Percentiles rank a stretch among this genome's conserved stretches.
Conservation (phyloP, 805 yeast genomes). For the Candida mattraensis region DNA sequence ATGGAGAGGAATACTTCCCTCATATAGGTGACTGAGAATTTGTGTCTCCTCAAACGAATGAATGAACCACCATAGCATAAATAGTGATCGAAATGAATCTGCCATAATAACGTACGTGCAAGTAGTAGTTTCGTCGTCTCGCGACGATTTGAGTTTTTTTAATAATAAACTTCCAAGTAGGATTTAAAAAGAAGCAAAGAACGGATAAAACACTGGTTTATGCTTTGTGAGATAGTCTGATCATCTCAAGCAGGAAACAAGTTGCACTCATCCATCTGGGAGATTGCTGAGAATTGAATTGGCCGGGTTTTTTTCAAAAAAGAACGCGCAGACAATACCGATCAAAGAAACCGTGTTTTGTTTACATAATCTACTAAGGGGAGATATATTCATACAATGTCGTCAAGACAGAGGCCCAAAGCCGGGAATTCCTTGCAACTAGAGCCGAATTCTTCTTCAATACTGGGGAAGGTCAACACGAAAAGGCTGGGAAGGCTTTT, state of each 20-base stretch:
- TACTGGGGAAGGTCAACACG: slow-evolving; percentile 12
- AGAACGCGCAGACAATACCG: no score
- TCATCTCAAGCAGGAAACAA: no score
- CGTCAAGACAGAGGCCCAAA: slow-evolving; percentile 13
- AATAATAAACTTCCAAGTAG: background rate
- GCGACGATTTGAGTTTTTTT: background rate
- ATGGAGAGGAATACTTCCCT: slow-evolving; percentile 6
- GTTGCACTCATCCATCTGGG: no score
- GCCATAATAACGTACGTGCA: slow-evolving; percentile 1
- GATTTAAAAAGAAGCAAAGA: no score
- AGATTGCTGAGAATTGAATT: no score
- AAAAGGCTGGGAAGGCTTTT: slow-evolving; percentile 15
- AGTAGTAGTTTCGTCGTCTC: no score
- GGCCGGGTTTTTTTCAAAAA: no score
- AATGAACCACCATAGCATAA: background rate
- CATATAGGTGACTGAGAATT: no score
- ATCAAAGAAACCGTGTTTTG: slow-evolving; percentile 9
- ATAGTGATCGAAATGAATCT: background rate
- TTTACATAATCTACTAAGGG: slow-evolving; percentile 8
- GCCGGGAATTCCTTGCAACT: slow-evolving; percentile 7
- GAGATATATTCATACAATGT: slow-evolving; percentile 7
- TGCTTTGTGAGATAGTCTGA: no score
- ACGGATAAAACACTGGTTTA: no score
- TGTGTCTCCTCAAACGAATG: no score
- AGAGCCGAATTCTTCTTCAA: slow-evolving; percentile 17